Base-by-base conservation (phyloP, 1,284 basidiomycete species). In the Pseudozyma sp. region DNA sequence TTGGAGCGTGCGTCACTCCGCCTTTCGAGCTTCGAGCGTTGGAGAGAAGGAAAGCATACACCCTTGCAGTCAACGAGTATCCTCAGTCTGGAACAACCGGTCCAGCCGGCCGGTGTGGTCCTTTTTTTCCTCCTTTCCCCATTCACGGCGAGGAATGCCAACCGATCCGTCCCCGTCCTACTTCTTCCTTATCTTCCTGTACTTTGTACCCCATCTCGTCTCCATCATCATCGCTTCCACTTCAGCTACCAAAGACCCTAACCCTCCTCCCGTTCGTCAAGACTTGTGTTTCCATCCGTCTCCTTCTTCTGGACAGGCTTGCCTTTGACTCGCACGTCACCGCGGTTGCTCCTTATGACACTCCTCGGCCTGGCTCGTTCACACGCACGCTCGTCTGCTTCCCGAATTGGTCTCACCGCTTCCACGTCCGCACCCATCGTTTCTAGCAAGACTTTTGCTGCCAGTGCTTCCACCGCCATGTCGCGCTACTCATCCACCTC, bases 321-420 rank as follows among this genome's bases (percentile, higher is more conserved):
- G 11, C 19, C 35, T 7, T 29, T 33, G 31, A 16, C n/a, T 33
- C 14, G 29, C 14, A 39, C 43, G 19, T 43, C 49, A 30, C 54
- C 43, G 40, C 44, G 11, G 19, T 44, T 62, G 37, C 67, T 58
- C 53, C 67, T 42, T 59, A 69, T 69, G 67, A 64, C 67, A 69
- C 61, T 69, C 56, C 52, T 69, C 54, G 60, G 61, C 53, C 45
- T 64, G 53, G 56, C 53, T 59, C 67, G 67, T 53, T 69, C 53
- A 55, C 67, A 69, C 64, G 67, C 67, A 54, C 61, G 67, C 45
- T 56, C 67, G 48, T 72, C 69, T 55, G 69, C 64, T 55, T 58
- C 64, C 37, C 47, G 53, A 53, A 56, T 72, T 55, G 48, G 43
- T 39, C 33, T 52, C 30, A 43, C 59, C 24, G 49, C 58, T 16